These are phyloP conservation scores for Casuarina glauca DNA, from an alignment of 306 rosid species.

Conservation along the genomic window DNA sequence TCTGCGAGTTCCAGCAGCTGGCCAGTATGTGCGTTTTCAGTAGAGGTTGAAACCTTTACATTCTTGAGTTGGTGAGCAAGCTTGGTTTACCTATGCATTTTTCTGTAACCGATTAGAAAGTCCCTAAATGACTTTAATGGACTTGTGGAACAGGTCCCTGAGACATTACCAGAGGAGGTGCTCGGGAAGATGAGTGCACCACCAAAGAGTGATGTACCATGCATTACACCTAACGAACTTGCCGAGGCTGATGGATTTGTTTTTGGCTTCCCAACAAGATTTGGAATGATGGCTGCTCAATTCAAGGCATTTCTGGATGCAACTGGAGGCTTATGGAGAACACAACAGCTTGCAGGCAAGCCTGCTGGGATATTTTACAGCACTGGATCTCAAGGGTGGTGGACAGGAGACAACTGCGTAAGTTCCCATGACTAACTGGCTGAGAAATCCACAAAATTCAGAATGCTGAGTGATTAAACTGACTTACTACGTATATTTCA, in stretches of 20 bases:
- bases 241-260: slow-evolving; percentile 85
- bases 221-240: slow-evolving; percentile 74
- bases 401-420: slow-evolving; percentile 99
- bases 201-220: slow-evolving; percentile 73
- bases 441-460: not conserved
- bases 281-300: slow-evolving; percentile 99
- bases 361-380: slow-evolving; percentile 93
- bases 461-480: not conserved
- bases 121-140: slow-evolving; percentile 22
- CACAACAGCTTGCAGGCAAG: slow-evolving; percentile 92
- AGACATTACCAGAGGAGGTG: slow-evolving; percentile 68
- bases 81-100: not conserved
- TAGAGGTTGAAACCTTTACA: not conserved
- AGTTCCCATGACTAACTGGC: slow-evolving; percentile 24
- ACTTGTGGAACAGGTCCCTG: slow-evolving; percentile 68
- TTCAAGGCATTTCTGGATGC: slow-evolving; percentile 87
- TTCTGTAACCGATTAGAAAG: not conserved
- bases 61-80: not conserved
- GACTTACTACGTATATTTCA: not conserved
- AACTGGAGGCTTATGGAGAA: slow-evolving; percentile 88
- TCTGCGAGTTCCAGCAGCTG: slow-evolving; percentile 1
- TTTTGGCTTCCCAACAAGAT: slow-evolving; percentile 95
- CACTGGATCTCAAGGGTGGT: slow-evolving; percentile 98
- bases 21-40: not conserved
- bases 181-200: slow-evolving; percentile 97